phyloP scores from a whole-genome alignment of 257 asterid species.

The Petunia axillaris region DNA sequence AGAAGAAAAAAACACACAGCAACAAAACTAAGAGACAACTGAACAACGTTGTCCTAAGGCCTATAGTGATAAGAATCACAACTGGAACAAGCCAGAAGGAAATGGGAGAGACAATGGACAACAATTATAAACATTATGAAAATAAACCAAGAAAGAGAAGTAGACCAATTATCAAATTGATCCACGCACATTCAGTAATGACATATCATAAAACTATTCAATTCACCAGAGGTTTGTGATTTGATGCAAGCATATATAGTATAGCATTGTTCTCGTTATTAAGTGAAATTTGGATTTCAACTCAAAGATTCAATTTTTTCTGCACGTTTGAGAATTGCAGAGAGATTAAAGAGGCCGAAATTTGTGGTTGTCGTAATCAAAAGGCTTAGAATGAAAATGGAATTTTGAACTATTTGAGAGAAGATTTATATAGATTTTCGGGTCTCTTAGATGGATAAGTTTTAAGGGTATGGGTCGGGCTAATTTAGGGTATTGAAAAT shows the following conservation, averaged over 20 bases:
- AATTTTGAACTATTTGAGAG: too few relatives aligned
- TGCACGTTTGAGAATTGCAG: too few relatives aligned
- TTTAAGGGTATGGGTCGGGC: too few relatives aligned
- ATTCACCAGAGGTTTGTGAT: slow-evolving; percentile 73
- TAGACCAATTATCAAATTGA: slow-evolving; percentile 59
- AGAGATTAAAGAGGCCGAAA: too few relatives aligned
- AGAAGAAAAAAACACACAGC: slow-evolving; percentile 66
- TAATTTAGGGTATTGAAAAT: too few relatives aligned
- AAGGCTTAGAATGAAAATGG: too few relatives aligned
- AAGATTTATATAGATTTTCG: too few relatives aligned
- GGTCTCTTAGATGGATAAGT: too few relatives aligned
- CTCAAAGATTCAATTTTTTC: too few relatives aligned
- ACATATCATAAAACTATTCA: slow-evolving; percentile 73
- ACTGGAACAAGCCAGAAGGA: slow-evolving; percentile 57
- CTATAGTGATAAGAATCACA: slow-evolving; percentile 72
- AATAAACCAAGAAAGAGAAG: slow-evolving; percentile 71
- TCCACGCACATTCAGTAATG: slow-evolving; percentile 86
- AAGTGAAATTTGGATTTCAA: slow-evolving; percentile 41
- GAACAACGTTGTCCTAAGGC: slow-evolving; percentile 75
- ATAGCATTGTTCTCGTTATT: slow-evolving; percentile 26
- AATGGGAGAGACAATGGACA: slow-evolving; percentile 77
- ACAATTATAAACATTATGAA: slow-evolving; percentile 54
- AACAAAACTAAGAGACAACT: slow-evolving; percentile 73
- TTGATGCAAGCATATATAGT: slow-evolving; percentile 41
- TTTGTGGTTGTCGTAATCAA: too few relatives aligned